Evolutionary conservation across 1,284 basidiomycete species (phyloP).

Genomic region (Tilletia horrida): DNA sequence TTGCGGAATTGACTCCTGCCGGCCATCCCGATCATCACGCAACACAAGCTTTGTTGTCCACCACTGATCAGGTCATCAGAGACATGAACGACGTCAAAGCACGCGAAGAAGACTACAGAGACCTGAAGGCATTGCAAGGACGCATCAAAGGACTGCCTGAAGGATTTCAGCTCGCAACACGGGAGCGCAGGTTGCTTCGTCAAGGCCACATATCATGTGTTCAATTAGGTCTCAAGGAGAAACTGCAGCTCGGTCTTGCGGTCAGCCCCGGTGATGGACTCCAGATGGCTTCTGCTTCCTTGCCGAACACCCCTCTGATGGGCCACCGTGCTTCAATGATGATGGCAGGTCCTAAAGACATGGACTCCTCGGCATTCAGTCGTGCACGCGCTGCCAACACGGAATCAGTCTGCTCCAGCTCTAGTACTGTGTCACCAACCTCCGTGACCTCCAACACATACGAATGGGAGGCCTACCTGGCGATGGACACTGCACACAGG

Average conservation of each 20-base stretch:
- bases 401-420: slow-evolving; percentile 13
- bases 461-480: slow-evolving; percentile 10
- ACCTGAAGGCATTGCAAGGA: slow-evolving; percentile 19
- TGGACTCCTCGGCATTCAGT: background rate
- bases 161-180: slow-evolving; percentile 21
- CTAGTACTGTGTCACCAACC: slow-evolving; percentile 16
- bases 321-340: background rate
- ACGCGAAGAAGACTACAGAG: slow-evolving; percentile 24
- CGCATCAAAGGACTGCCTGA: slow-evolving; percentile 24
- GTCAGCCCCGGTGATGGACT: background rate
- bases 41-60: slow-evolving; percentile 12
- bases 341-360: background rate
- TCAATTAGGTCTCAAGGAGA: slow-evolving; percentile 11
- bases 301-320: slow-evolving; percentile 14
- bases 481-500: background rate
- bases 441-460: background rate
- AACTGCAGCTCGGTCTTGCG: slow-evolving; percentile 9
- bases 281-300: background rate
- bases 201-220: slow-evolving; percentile 23
- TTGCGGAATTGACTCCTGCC: slow-evolving; percentile 23
- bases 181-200: slow-evolving; percentile 21
- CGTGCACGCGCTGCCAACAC: background rate
- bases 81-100: slow-evolving; percentile 31
- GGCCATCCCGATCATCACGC: slow-evolving; percentile 22
- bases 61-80: slow-evolving; percentile 22